phyloP scores from a whole-genome alignment of 768 basidiomycete species.

The Pilatotrama ljubarskyi region DNA sequence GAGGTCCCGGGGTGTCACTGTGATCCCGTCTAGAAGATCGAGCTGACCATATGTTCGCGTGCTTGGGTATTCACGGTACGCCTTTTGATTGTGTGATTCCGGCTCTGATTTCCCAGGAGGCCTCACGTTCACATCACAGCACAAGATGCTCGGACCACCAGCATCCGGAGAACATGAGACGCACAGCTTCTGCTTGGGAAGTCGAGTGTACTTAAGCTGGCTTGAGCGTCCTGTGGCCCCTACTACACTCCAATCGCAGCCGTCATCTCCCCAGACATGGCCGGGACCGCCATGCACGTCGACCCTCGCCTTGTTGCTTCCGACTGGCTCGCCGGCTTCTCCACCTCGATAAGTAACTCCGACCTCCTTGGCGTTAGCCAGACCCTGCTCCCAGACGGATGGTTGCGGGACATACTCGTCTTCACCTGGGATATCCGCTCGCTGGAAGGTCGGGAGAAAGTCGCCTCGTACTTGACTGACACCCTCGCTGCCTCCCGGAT shows the following conservation, averaged over 20 bases:
- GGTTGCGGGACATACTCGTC: conserved; percentile 43
- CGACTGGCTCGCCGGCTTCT: conserved; percentile 34
- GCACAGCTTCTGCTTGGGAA: neutral
- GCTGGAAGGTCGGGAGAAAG: conserved; percentile 36
- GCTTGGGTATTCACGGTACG: too few relatives aligned
- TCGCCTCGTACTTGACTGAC: conserved; percentile 34
- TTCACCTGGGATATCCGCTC: conserved; percentile 47
- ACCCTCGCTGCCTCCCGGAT: conserved; percentile 28
- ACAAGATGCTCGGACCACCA: neutral
- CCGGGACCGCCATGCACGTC: neutral
- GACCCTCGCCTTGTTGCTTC: conserved; percentile 21
- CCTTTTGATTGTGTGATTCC: too few relatives aligned
- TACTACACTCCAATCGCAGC: neutral
- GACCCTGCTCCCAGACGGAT: conserved; percentile 38
- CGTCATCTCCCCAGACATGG: neutral
- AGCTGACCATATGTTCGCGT: too few relatives aligned
- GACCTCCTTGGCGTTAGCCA: conserved; percentile 28
- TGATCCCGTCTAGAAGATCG: too few relatives aligned
- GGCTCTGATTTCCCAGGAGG: neutral
- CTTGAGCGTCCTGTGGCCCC: neutral
- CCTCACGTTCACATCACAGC: neutral
- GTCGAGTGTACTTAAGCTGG: neutral
- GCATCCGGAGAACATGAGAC: neutral
- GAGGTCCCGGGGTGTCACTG: too few relatives aligned
- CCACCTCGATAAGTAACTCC: conserved; percentile 18